Evolutionary conservation across 768 basidiomycete species (phyloP).

Genomic region (Chalciporus chontae): DNA sequence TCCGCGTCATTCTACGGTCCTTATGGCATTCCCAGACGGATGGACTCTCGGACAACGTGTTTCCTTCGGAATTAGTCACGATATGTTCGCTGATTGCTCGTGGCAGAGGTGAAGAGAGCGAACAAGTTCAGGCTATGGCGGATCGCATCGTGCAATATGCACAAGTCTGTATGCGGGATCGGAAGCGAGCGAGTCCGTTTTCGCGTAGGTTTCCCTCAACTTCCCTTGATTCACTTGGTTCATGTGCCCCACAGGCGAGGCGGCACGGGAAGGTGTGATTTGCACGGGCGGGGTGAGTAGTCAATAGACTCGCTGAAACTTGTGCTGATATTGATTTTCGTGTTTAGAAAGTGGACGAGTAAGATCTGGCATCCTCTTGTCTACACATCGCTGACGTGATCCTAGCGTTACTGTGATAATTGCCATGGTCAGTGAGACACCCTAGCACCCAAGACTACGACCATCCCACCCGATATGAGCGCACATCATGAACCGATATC

Average conservation of each 20-base stretch:
- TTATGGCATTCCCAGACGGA: constrained; percentile 42
- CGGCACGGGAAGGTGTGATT: constrained; percentile 59
- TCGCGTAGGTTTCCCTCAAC: constrained; percentile 46
- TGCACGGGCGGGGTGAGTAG: constrained; percentile 74
- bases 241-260: constrained; percentile 43
- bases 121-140: constrained; percentile 67
- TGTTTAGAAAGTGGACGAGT: constrained; percentile 78
- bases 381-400: constrained; percentile 8
- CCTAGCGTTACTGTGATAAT: constrained; percentile 69
- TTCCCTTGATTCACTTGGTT: constrained; percentile 1
- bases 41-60: constrained; percentile 56
- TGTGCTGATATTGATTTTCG: constrained; percentile 6
- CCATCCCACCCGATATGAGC: not conserved
- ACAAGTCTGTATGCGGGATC: constrained; percentile 64
- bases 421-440: constrained; percentile 62
- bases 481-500: not conserved
- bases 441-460: constrained; percentile 25
- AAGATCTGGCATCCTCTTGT: constrained; percentile 26
- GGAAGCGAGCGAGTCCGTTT: constrained; percentile 66
- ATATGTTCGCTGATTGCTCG: constrained; percentile 68
- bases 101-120: constrained; percentile 50
- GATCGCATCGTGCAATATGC: constrained; percentile 71
- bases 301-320: constrained; percentile 1
- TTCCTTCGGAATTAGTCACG: constrained; percentile 62
- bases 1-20: not conserved